Evolutionary conservation across 805 yeast genomes (phyloP).

Genomic region (Suhomyces faveliae): DNA sequence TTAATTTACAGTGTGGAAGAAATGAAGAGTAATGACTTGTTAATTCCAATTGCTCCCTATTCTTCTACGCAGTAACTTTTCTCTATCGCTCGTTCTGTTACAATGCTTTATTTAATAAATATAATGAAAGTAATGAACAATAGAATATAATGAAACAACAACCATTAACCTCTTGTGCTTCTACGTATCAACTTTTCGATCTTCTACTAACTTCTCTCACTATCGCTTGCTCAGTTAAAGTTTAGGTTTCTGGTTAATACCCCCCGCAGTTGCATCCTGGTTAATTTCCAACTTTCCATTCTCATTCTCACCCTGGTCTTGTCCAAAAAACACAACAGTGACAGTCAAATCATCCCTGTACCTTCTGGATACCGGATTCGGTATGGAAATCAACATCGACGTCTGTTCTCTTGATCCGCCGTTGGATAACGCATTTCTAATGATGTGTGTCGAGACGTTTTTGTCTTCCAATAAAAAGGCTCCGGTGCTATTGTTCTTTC

Average conservation of each 20-base stretch:
- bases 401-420: slow-evolving; percentile 90
- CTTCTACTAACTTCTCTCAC: too few relatives aligned
- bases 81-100: too few relatives aligned
- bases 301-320: slow-evolving; percentile 42
- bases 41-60: too few relatives aligned
- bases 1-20: too few relatives aligned
- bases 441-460: slow-evolving; percentile 89
- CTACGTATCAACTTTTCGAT: too few relatives aligned
- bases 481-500: slow-evolving; percentile 34
- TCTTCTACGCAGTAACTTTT: too few relatives aligned
- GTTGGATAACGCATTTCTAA: slow-evolving; percentile 83
- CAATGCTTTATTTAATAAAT: too few relatives aligned
- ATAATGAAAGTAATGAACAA: too few relatives aligned
- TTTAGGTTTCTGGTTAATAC: slow-evolving; percentile 48
- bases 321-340: slow-evolving; percentile 91
- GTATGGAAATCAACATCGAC: slow-evolving; percentile 83
- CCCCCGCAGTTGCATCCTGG: slow-evolving; percentile 58
- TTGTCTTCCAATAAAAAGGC: slow-evolving; percentile 71
- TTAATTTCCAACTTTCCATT: slow-evolving; percentile 55
- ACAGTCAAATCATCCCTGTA: slow-evolving; percentile 96
- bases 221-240: slow-evolving; percentile 32
- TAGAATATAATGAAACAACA: too few relatives aligned
- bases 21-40: too few relatives aligned
- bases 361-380: slow-evolving; percentile 85
- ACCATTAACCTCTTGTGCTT: too few relatives aligned